A percentile compares a stretch with the other conserved stretches of the same genome.
phyloP scores from a whole-genome alignment of 352 stramenopile genomes.

The Phytophthora pisi region DNA sequence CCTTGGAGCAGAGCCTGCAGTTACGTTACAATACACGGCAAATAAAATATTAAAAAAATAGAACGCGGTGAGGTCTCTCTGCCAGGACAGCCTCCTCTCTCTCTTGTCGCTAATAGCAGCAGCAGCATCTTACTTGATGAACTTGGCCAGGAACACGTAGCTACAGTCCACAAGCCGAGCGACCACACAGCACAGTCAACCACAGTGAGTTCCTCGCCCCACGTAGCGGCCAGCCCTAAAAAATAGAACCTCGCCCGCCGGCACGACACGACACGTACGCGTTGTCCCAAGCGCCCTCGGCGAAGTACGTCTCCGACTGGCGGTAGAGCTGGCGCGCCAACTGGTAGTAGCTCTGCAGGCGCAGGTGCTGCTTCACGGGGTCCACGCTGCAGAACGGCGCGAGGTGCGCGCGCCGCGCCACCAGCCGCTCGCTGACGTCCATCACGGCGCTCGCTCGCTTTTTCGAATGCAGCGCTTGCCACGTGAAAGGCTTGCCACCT shows the following conservation, averaged over 20 bases:
- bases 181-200: slow-evolving; percentile 1
- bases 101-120: background rate
- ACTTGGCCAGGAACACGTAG: slow-evolving; percentile 84
- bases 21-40: background rate
- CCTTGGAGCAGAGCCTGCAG: slow-evolving; percentile 69
- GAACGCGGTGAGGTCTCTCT: slow-evolving; percentile 22
- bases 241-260: slow-evolving; percentile 39
- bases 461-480: slow-evolving; percentile 35
- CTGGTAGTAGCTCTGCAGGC: slow-evolving; percentile 72
- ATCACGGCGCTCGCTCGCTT: slow-evolving; percentile 32
- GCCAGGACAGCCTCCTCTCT: background rate
- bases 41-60: slow-evolving; percentile 30
- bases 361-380: slow-evolving; percentile 67
- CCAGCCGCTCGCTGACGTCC: slow-evolving; percentile 62
- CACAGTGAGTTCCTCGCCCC: background rate
- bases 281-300: slow-evolving; percentile 68
- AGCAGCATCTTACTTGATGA: slow-evolving; percentile 70
- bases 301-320: slow-evolving; percentile 74
- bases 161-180: slow-evolving; percentile 30
- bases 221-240: slow-evolving; percentile 13
- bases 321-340: slow-evolving; percentile 76
- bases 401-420: slow-evolving; percentile 59
- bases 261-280: slow-evolving; percentile 48
- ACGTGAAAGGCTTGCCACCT: slow-evolving; percentile 20
- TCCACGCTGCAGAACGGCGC: slow-evolving; percentile 67